Conservation (phyloP, 192 early-diverging fungal genomes). For the Paraglomus occultum region DNA sequence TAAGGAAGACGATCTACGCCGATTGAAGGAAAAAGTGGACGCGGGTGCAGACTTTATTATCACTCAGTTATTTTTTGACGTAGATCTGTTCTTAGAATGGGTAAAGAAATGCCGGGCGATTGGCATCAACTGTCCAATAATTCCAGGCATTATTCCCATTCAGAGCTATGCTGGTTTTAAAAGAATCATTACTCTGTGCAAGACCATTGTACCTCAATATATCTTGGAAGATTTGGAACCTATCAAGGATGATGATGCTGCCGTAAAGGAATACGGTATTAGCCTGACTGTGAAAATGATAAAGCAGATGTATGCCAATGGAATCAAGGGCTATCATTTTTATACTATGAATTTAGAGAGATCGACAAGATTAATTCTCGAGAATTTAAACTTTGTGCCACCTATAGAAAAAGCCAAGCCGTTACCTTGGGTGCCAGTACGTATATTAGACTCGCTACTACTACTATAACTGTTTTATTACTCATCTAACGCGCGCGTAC, state of each 20-base stretch:
- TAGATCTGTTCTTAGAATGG: slow-evolving; percentile 76
- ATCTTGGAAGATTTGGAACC: slow-evolving; percentile 78
- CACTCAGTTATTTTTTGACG: slow-evolving; percentile 94
- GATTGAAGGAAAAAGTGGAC: slow-evolving; percentile 84
- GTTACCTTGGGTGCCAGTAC: slow-evolving; percentile 79
- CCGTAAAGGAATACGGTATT: slow-evolving; percentile 93
- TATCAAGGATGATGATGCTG: slow-evolving; percentile 94
- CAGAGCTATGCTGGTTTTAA: slow-evolving; percentile 91
- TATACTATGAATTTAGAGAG: slow-evolving; percentile 93
- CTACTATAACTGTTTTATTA: background rate
- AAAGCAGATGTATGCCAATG: slow-evolving; percentile 49
- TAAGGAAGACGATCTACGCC: slow-evolving; percentile 69
- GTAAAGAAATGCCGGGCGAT: slow-evolving; percentile 63
- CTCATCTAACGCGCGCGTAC: background rate
- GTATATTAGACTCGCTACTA: slow-evolving; percentile 14
- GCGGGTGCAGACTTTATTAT: slow-evolving; percentile 95
- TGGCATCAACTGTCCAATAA: slow-evolving; percentile 77
- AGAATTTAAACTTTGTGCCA: slow-evolving; percentile 66
- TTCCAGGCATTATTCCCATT: slow-evolving; percentile 95
- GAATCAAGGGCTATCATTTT: slow-evolving; percentile 80
- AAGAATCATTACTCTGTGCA: slow-evolving; percentile 80
- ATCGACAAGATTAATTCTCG: slow-evolving; percentile 79
- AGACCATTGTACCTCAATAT: slow-evolving; percentile 77
- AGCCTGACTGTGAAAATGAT: slow-evolving; percentile 77
- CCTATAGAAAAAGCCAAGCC: slow-evolving; percentile 64